These are phyloP conservation scores for Phytopythium mirpurense DNA, from an alignment of 352 stramenopile genomes.

Conservation along the genomic window DNA sequence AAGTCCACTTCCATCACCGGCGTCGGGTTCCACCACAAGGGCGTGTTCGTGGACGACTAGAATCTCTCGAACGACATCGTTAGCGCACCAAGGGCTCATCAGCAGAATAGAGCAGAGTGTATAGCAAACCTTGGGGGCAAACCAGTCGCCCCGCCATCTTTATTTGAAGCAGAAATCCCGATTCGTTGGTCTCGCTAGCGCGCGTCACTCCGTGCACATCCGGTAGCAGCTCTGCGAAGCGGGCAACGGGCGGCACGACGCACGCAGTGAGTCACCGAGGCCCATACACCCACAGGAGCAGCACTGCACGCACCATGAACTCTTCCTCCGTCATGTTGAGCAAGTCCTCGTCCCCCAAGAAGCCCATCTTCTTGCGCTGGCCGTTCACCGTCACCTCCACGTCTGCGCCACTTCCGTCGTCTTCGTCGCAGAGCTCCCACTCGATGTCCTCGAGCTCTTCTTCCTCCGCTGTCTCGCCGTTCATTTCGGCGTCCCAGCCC, in stretches of 20 bases:
- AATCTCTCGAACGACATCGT: background rate
- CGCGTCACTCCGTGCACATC: constrained; percentile 25
- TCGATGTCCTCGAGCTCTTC: constrained; percentile 78
- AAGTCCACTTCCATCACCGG: constrained; percentile 58
- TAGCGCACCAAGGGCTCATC: constrained; percentile 1
- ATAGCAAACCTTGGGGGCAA: constrained; percentile 1
- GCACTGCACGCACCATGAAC: constrained; percentile 56
- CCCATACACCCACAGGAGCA: background rate
- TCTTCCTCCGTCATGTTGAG: constrained; percentile 81
- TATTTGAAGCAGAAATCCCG: constrained; percentile 1
- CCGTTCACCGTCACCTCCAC: constrained; percentile 69
- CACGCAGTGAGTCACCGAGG: background rate
- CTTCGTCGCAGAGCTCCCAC: constrained; percentile 82
- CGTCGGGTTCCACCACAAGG: constrained; percentile 41
- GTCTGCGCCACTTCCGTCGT: constrained; percentile 30
- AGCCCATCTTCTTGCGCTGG: constrained; percentile 47
- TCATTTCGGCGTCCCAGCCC: constrained; percentile 83
- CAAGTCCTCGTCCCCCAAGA: constrained; percentile 76
- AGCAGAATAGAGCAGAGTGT: too few species aligned
- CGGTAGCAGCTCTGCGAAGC: constrained; percentile 59
- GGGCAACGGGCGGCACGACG: constrained; percentile 5
- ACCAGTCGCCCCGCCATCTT: background rate
- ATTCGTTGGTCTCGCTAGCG: background rate
- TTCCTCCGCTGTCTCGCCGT: constrained; percentile 60
- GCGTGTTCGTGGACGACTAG: constrained; percentile 64